These are phyloP conservation scores for Eragrostis tef DNA, from an alignment of 202 grass and related monocot genomes.

Conservation along the genomic window DNA sequence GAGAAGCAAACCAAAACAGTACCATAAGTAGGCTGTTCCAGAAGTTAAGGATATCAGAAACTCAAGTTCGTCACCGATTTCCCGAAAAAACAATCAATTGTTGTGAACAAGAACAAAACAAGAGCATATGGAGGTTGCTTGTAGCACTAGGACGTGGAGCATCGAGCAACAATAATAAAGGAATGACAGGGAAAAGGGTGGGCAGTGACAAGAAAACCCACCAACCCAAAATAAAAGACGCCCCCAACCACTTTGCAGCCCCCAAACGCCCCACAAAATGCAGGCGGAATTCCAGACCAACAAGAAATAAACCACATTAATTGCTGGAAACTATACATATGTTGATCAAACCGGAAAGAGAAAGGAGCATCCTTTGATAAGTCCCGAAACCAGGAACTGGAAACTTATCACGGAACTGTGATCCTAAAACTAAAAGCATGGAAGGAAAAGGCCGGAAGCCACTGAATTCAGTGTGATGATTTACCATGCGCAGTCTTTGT, in stretches of 20 bases:
- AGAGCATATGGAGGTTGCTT: slow-evolving; percentile 49
- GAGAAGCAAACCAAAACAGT: slow-evolving; percentile 21
- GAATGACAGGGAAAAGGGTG: slow-evolving; percentile 41
- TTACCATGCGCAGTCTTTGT: neutral
- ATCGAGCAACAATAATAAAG: slow-evolving; percentile 42
- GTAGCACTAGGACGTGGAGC: slow-evolving; percentile 39
- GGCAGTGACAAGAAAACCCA: slow-evolving; percentile 60
- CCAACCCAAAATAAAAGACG: slow-evolving; percentile 60
- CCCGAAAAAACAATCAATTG: slow-evolving; percentile 21
- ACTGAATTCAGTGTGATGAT: neutral
- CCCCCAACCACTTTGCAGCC: slow-evolving; percentile 51
- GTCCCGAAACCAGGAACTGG: neutral
- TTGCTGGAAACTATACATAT: slow-evolving; percentile 16
- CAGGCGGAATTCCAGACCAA: slow-evolving; percentile 37
- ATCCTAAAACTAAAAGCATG: slow-evolving; percentile 18
- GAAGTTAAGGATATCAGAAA: slow-evolving; percentile 15
- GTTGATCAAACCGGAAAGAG: slow-evolving; percentile 26
- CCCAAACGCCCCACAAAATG: slow-evolving; percentile 46
- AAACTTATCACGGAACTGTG: neutral
- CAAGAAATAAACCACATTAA: slow-evolving; percentile 49
- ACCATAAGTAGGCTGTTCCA: neutral
- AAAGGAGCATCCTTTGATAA: neutral
- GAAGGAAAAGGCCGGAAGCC: neutral
- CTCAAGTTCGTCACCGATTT: neutral
- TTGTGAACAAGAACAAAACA: neutral